Base-by-base conservation (phyloP, 2,329 filamentous ascomycete genomes). In the Colletotrichum incanum region DNA sequence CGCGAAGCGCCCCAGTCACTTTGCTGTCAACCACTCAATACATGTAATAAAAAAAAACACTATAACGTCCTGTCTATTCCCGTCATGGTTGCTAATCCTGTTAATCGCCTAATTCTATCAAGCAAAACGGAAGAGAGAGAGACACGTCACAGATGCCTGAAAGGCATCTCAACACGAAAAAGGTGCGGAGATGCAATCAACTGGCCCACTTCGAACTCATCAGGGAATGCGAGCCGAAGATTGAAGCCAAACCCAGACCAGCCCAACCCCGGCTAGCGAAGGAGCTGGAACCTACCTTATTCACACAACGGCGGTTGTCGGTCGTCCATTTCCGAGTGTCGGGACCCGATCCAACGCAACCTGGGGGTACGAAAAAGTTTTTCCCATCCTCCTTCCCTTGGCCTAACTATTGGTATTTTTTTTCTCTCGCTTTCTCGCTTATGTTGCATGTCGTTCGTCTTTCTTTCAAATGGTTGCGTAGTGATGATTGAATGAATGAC, bases 401-500 rank as follows among this genome's bases (percentile, higher is more conserved):
- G 49, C 34, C 28, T 37, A 26, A 9, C 28, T 1, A 31, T 18
- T 45, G 14, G 31, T 12, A 14, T 5, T 5, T 26, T 20, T 20
- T 39, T 31, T 4, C n/a, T 52, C 3, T 2, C 20, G 37, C 6
- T 45, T 26, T 34, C 56, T n/a, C 39, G 56, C 18, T 31, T 6
- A 26, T 50, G 34, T 39, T 39, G 9, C 47, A 41, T 14, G 45
- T 50, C 16, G 9, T n/a, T 39, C 11, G 47, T 18, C 34, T 31
- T 16, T 16, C n/a, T 39, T n/a, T 28, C 2, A 9, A 41, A 41
- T 18, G 47, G 16, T 47, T 45, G 14, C 58, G 37, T 68, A 18
- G 60, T 62, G 6, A 60, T 65, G 63, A 65, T 58, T 65, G 65
- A 39, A 41, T 43, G 56, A 56, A 63, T 72, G 65, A 60, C 52